phyloP scores from a whole-genome alignment of 768 basidiomycete species.

The Cyathus striatus region DNA sequence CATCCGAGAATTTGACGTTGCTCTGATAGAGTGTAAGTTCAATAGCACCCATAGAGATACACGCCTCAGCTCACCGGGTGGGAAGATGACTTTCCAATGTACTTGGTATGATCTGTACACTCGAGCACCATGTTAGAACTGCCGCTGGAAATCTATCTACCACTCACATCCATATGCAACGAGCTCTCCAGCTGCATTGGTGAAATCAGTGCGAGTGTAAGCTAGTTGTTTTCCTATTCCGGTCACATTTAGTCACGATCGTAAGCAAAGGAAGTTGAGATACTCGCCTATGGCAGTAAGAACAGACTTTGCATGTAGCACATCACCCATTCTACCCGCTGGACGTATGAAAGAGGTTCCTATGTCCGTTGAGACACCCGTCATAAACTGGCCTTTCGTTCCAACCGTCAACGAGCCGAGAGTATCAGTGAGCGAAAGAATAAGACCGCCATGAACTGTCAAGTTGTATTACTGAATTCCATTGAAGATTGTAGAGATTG shows the following conservation, averaged over 20 bases:
- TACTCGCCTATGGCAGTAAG: slow-evolving; percentile 65
- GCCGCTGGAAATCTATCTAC: not conserved
- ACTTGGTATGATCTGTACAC: slow-evolving; percentile 77
- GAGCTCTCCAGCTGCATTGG: slow-evolving; percentile 52
- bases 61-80: slow-evolving; percentile 36
- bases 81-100: slow-evolving; percentile 64
- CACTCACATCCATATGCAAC: slow-evolving; percentile 79
- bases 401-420: slow-evolving; percentile 83
- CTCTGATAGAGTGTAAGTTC: slow-evolving; percentile 45
- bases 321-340: slow-evolving; percentile 67
- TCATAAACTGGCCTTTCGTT: slow-evolving; percentile 79
- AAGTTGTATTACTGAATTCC: slow-evolving; percentile 3
- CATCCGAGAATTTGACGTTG: slow-evolving; percentile 74
- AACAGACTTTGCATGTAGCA: slow-evolving; percentile 56
- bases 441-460: slow-evolving; percentile 75
- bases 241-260: not conserved
- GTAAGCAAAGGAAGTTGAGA: not conserved
- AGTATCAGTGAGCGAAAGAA: slow-evolving; percentile 80
- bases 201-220: slow-evolving; percentile 79
- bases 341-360: slow-evolving; percentile 75
- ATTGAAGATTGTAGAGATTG: not conserved
- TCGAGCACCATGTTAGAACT: not conserved
- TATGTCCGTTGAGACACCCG: slow-evolving; percentile 83
- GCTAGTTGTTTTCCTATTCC: slow-evolving; percentile 70
- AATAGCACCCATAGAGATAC: too few species aligned